Conservation (phyloP, 2,329 filamentous ascomycete species). For the Colletotrichum orchidophilum region DNA sequence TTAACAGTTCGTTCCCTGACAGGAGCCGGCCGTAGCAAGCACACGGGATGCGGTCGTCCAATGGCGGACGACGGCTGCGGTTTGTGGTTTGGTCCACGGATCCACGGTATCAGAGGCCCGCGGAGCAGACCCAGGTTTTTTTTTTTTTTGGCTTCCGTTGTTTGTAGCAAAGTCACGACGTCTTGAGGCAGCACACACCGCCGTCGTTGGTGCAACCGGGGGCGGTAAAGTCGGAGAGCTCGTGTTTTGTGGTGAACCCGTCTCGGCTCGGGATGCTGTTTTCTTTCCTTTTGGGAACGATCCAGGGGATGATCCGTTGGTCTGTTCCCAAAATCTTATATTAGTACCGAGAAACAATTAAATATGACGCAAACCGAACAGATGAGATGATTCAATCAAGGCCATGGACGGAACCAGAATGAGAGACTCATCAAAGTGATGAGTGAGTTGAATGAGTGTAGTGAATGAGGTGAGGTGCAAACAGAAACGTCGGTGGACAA, state of each 20-base stretch:
- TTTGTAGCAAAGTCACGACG: constrained; percentile 15
- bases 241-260: constrained; percentile 1
- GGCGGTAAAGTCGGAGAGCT: neutral
- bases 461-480: constrained; percentile 18
- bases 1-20: neutral
- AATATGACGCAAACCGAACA: neutral
- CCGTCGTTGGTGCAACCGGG: constrained; percentile 13
- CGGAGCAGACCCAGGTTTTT: neutral
- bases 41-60: constrained; percentile 27
- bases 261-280: constrained; percentile 13
- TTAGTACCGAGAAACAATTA: neutral
- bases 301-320: neutral
- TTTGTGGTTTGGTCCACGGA: constrained; percentile 4
- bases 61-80: constrained; percentile 6
- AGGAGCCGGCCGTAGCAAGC: constrained; percentile 9
- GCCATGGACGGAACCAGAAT: neutral
- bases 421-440: neutral
- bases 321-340: neutral
- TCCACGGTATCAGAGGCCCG: neutral
- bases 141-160: neutral
- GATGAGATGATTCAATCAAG: neutral
- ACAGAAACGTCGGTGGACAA: constrained; percentile 16
- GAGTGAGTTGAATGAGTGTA: neutral
- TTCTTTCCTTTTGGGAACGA: neutral
- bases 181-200: constrained; percentile 13